Base-by-base conservation (phyloP, 257 asterid genomes). In the Gardenia jasminoides region DNA sequence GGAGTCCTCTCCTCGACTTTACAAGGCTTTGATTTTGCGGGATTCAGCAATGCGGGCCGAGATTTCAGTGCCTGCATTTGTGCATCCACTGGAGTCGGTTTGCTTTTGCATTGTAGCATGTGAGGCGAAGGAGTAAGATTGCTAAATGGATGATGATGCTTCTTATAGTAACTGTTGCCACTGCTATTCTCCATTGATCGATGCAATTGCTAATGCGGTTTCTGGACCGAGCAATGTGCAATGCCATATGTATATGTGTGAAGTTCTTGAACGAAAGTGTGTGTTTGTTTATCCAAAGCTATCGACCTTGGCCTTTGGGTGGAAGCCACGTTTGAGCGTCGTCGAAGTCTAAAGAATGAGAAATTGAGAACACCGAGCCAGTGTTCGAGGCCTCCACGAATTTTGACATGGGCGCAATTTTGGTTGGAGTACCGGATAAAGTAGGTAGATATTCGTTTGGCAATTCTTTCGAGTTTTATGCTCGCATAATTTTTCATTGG, bases 41-140 rank as follows among this genome's bases (percentile, higher is more conserved):
- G 80, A 30, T 54, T 71, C 78, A 50, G 26, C 9, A 46, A 19
- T 19, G 70, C 46, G 6, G 58, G 48, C 36, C 54, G 19, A 16
- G 67, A 22, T 15, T 72, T 47, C 11, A 30, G 3, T 17, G 72
- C 65, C 1, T 20, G 69, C 44, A 17, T 71, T 4, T 58, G 41
- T 26, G 62, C n/a, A 17, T 64, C 61, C 15, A 7, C n/a, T 59
- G 66, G 13, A 59, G 76, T 15, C 19, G 78, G 41, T 9, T 75
- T 72, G 65, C 81, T 82, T 78, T 62, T 71, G 85, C 82, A 80
- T 65, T 84, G 54, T 24, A 75, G 39, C 46, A 83, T 71, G 15
- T 72, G 83, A 65, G 81, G 76, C 41, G 84, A 76, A 58, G 46
- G 74, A 12, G 72, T 20, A 11, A 75, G 20, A 17, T 59, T 22